Evolutionary conservation across 306 rosid species (phyloP), one percentile per base, ranked within the genome.

Genomic region (Pueraria montana): DNA sequence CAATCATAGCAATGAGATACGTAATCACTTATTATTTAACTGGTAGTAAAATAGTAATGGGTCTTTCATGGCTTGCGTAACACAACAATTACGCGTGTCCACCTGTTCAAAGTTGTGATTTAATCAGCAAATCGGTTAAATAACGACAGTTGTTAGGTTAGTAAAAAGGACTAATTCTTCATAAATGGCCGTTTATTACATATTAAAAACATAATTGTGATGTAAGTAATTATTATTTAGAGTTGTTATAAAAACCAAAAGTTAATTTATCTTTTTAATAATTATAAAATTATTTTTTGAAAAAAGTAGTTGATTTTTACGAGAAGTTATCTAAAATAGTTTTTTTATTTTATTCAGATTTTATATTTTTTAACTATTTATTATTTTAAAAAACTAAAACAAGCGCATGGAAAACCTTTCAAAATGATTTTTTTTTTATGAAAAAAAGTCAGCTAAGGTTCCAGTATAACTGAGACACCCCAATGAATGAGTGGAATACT

Each of bases 31-130:
- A 34, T 34, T 34, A 34, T 34, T 34, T 34, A 34, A 34, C 40
- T 58, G 11, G 2, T 63, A 0, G 8, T 13, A 11, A 18, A 69
- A 61, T 5, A 58, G 4, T 45, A 45, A 21, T 59, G 79, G 53
- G 6, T 12, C 17, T 63, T 36, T 73, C 67, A 63, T 49, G 68
- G 11, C 56, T 34, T 81, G 30, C 58, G 75, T 63, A 64, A 48
- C 14, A 6, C 27, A 50, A 34, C 30, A 9, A 61, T 7, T 16
- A 70, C 5, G 10, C 46, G 16, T 42, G 30, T 68, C 17, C 56
- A 55, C 48, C 46, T 12, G 50, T 43, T 30, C 4, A 23, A 34
- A 72, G 43, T 38, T 38, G 55, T 61, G 11, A 80, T 53, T 53
- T 48, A 38, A 6, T 30, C 59, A n/a, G 10, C 18, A 49, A 18